phyloP scores from a whole-genome alignment of 2,329 filamentous ascomycete genomes.

The Stagonosporopsis chrysanthemi region DNA sequence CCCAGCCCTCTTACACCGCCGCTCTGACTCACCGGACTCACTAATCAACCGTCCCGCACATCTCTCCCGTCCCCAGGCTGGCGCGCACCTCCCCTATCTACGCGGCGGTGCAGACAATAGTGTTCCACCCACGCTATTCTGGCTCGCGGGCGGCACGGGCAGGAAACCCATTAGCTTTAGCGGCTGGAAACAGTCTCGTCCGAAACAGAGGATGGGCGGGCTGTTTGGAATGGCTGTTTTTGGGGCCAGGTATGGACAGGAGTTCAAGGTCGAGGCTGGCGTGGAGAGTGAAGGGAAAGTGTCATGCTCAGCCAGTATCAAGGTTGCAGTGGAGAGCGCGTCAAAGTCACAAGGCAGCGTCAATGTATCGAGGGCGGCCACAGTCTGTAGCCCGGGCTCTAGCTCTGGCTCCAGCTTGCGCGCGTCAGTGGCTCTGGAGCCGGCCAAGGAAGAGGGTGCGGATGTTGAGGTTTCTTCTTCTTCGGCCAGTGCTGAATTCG shows the following conservation, averaged over 20 bases:
- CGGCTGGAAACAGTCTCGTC: constrained; percentile 33
- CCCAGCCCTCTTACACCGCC: not conserved
- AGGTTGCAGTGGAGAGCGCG: not conserved
- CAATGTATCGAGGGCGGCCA: not conserved
- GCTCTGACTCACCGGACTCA: not conserved
- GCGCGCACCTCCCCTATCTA: constrained; percentile 12
- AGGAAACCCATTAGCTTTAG: constrained; percentile 17
- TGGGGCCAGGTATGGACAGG: constrained; percentile 18
- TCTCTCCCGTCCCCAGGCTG: not conserved
- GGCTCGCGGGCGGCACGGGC: constrained; percentile 35
- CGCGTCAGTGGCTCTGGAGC: not conserved
- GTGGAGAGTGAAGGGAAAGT: not conserved
- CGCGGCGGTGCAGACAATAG: constrained; percentile 30
- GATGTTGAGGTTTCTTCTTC: not conserved
- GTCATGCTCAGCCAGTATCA: not conserved
- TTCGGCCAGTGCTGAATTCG: not conserved
- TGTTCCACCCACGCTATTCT: constrained; percentile 30
- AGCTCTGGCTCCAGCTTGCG: not conserved
- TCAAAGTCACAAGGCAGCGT: not conserved
- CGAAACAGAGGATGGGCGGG: constrained; percentile 34
- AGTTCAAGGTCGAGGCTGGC: not conserved
- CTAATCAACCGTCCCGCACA: not conserved
- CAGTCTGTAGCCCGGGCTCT: not conserved
- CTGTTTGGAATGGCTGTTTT: constrained; percentile 35
- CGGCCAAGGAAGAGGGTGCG: not conserved